Conservation (phyloP, 768 basidiomycete genomes). For the Daedalea quercina region DNA sequence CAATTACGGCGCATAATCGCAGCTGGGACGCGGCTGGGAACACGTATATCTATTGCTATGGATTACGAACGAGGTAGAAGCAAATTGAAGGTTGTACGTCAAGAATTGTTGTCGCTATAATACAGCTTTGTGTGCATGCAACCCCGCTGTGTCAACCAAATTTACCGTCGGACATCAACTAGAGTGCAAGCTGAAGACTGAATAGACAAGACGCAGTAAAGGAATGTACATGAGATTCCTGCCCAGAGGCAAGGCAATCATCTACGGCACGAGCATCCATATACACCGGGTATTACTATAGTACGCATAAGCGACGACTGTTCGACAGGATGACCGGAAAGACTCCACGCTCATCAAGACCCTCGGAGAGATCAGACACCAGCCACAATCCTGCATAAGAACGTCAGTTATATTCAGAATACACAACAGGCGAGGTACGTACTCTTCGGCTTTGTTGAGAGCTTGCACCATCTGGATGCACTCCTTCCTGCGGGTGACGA, state of each 20-base stretch:
- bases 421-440: constrained; percentile 27
- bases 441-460: constrained; percentile 96
- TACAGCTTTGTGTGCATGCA: not conserved
- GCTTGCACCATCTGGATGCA: constrained; percentile 89
- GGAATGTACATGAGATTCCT: constrained; percentile 14
- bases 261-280: constrained; percentile 1
- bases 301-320: constrained; percentile 6
- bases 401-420: not conserved
- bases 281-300: constrained; percentile 6
- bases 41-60: not conserved
- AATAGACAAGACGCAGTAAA: not conserved
- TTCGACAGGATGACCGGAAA: not conserved
- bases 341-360: not conserved
- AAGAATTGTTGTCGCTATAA: constrained; percentile 14
- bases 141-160: not conserved
- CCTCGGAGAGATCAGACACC: constrained; percentile 8
- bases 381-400: constrained; percentile 13
- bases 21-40: not conserved
- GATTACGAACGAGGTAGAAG: constrained; percentile 8
- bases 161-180: not conserved
- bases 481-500: constrained; percentile 89
- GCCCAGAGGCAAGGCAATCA: constrained; percentile 8
- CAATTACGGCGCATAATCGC: constrained; percentile 50
- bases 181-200: not conserved
- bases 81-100: constrained; percentile 14